These are phyloP conservation scores for Effrenium voratum DNA, from an alignment of 73 alveolate species.

Conservation along the genomic window DNA sequence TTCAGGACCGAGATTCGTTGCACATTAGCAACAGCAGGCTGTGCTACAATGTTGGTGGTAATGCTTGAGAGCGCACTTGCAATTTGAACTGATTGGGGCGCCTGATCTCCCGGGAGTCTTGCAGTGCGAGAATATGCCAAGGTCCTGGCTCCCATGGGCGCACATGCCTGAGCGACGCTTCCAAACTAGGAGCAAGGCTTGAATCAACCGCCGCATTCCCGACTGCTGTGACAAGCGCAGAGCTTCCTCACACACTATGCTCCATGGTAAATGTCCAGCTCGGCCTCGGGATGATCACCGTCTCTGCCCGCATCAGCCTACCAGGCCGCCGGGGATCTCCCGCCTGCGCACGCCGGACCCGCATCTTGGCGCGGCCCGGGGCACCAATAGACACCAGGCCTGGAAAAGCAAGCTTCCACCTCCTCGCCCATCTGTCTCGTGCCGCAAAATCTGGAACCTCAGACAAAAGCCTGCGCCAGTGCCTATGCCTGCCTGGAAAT, in stretches of 20 bases:
- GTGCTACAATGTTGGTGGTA: no score
- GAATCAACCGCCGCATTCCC: no score
- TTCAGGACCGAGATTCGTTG: no score
- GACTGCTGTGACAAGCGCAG: neutral
- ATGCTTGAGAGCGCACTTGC: no score
- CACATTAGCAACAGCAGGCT: no score
- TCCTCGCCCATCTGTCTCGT: neutral
- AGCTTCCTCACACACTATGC: neutral
- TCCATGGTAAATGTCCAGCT: neutral
- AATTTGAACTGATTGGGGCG: no score
- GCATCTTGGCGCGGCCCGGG: neutral
- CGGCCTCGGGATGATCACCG: constrained; percentile 57
- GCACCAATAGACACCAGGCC: neutral
- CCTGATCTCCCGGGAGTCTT: no score
- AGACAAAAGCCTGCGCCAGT: no score
- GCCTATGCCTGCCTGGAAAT: no score
- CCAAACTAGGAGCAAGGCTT: no score
- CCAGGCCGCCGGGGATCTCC: constrained; percentile 13
- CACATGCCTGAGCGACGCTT: neutral
- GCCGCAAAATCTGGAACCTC: constrained; percentile 64
- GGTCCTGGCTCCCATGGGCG: constrained; percentile 71
- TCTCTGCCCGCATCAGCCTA: constrained; percentile 27
- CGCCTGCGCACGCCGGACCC: neutral
- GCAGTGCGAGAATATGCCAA: no score
- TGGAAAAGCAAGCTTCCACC: constrained; percentile 62